Evolutionary conservation across 768 basidiomycete genomes (phyloP).

Genomic region (Leccinum rimulosum): DNA sequence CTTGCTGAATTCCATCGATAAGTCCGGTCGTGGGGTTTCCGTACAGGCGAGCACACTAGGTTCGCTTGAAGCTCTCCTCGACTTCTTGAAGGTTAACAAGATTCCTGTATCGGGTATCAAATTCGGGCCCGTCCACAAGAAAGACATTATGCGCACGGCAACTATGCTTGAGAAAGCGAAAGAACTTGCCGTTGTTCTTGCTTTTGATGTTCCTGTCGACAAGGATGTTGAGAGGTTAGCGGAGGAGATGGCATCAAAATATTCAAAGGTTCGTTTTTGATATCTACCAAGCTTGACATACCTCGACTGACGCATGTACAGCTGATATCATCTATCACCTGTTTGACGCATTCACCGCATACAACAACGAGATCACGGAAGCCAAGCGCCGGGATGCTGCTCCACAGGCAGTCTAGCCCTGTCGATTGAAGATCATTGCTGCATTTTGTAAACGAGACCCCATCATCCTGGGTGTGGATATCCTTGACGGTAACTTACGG

Average conservation of each 20-base stretch:
- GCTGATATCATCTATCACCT: conserved; percentile 99
- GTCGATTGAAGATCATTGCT: conserved; percentile 88
- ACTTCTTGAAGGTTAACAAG: conserved; percentile 93
- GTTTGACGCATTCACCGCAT: conserved; percentile 93
- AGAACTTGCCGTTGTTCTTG: conserved; percentile 92
- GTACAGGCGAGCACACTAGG: conserved; percentile 98
- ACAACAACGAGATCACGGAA: conserved; percentile 88
- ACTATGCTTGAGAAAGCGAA: conserved; percentile 96
- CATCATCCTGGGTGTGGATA: conserved; percentile 95
- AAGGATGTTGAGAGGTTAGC: conserved; percentile 90
- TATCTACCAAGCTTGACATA: background rate
- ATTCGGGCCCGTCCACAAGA: conserved; percentile 96
- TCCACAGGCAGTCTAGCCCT: conserved; percentile 96
- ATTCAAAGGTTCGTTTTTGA: conserved; percentile 76
- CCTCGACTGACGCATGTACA: conserved; percentile 31
- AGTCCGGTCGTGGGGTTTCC: conserved; percentile 93
- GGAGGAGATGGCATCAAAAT: conserved; percentile 88
- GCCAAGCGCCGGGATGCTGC: conserved; percentile 92
- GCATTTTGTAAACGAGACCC: conserved; percentile 96
- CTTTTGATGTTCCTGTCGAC: conserved; percentile 94
- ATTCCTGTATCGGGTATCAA: conserved; percentile 98
- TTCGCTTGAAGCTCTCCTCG: conserved; percentile 92
- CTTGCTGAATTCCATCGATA: conserved; percentile 86
- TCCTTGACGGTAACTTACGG: conserved; percentile 87
- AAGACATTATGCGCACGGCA: conserved; percentile 87